Evolutionary conservation across 495 filamentous ascomycete species (phyloP), one percentile per base, ranked within the genome.

Genomic region (Hypoxylon lienhwacheense): DNA sequence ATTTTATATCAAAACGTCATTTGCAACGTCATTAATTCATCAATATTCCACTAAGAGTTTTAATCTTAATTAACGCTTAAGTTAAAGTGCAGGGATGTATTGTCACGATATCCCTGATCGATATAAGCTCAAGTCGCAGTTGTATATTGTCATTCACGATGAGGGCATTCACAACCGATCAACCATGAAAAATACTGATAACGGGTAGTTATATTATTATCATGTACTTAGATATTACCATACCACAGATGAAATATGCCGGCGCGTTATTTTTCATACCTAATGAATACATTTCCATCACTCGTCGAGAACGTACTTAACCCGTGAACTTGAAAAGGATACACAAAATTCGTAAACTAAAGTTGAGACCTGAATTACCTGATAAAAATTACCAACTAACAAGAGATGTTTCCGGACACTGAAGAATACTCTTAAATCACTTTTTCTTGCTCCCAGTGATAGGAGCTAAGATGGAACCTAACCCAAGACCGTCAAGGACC

Each of bases 401-500:
- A 4, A 39, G 8, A 7, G 4, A 29, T 10, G 21, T 33, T 12
- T 12, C 1, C 6, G 4, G 12, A 16, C 11, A 36, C 14, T 15
- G 37, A n/a, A 24, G 19, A 25, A 10, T 14, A 11, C 19, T 10
- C 39, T 17, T 63, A 47, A 4, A 53, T 59, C 47, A 61, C 51
- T 68, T 71, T 63, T 76, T 75, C 65, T 70, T 71, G 28, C 63
- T 67, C 15, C 75, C 76, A 0, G 68, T 77, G 15, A 90, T 59
- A 2, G 80, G 70, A 48, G 82, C 77, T 15, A 76, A 73, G 14
- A 88, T 56, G 10, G 73, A 67, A 1, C 85, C 85, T 7, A 96
- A 62, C 1, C 91, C 91, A 7, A 96, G 74, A 11, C 84, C 80
- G 19, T 80, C 80, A 12, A 96, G 78, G 31, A 96, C 69, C 66